These are phyloP conservation scores for Phaffomyces opuntiae DNA, from an alignment of 805 yeast genomes.

Conservation along the genomic window DNA sequence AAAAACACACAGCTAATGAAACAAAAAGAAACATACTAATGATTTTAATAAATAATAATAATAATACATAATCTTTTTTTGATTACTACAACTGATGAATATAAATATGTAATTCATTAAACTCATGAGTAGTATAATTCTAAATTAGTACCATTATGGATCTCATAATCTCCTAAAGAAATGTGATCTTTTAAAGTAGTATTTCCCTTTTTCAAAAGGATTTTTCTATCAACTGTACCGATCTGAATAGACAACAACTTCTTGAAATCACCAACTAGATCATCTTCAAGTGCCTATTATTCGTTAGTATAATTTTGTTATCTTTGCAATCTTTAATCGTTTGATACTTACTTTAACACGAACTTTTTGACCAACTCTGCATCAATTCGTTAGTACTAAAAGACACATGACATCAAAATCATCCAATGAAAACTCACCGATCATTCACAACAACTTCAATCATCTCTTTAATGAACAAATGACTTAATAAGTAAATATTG, in stretches of 20 bases:
- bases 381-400: neutral
- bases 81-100: neutral
- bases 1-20: neutral
- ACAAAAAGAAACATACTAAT: neutral
- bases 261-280: conserved; percentile 86
- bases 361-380: conserved; percentile 77
- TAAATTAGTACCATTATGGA: conserved; percentile 80
- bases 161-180: conserved; percentile 87
- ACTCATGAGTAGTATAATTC: conserved; percentile 68
- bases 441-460: conserved; percentile 71
- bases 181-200: conserved; percentile 84
- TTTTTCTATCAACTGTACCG: conserved; percentile 59
- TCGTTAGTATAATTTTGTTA: neutral
- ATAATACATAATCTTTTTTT: too few species aligned
- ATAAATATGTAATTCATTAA: neutral
- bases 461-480: conserved; percentile 30
- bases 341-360: conserved; percentile 48
- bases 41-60: too few species aligned
- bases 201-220: conserved; percentile 79
- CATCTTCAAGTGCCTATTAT: conserved; percentile 61
- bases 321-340: neutral
- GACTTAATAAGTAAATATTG: neutral
- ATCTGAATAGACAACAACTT: conserved; percentile 75
- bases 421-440: conserved; percentile 31
- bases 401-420: neutral